Evolutionary conservation across 306 rosid species (phyloP), one percentile per base, ranked within the genome.

Genomic region (Castanospermum australe): DNA sequence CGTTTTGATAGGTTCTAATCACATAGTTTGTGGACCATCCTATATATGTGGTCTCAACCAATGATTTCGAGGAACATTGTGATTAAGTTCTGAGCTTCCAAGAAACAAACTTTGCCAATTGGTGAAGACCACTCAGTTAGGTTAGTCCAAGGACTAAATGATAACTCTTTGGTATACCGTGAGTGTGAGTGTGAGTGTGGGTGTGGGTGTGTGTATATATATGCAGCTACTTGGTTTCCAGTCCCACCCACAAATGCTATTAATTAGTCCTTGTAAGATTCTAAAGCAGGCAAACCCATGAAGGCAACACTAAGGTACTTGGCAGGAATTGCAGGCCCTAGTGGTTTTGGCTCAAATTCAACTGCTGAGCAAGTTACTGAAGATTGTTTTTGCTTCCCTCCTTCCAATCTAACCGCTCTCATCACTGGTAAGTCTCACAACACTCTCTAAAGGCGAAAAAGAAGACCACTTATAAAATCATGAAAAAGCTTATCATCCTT

Each of bases 321-420:
- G 20, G 98, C 96, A 75, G 99, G 99, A 89, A 79, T 91, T 73
- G 92, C 99, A 79, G 99, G 99, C 32, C 97, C 97, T 4, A 95
- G 98, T 83, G 99, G 98, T 48, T 93, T 86, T 86, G 99, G 99
- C 86, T 95, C 99, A 21, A 95, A 87, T 39, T 84, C 99, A 41
- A 93, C 99, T 0, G 99, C 98, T 22, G 99, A 95, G 55, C 92
- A 95, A 82, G 98, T 93, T 54, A 89, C 98, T 59, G 65, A 59
- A 28, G 21, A 85, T 85, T 86, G 44, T 44, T 86, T 83, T 70
- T 57, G 17, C 15, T 81, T 78, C 2, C 76, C 64, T 54, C 82
- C 86, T 41, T 33, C 91, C 41, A 64, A 33, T 75, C 93, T 93
- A 36, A 93, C 99, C 8, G 97, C 98, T 74, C 79, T 95, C 3